Conservation (phyloP, 202 grass and related monocot genomes). For the Elaeis oleifera region DNA sequence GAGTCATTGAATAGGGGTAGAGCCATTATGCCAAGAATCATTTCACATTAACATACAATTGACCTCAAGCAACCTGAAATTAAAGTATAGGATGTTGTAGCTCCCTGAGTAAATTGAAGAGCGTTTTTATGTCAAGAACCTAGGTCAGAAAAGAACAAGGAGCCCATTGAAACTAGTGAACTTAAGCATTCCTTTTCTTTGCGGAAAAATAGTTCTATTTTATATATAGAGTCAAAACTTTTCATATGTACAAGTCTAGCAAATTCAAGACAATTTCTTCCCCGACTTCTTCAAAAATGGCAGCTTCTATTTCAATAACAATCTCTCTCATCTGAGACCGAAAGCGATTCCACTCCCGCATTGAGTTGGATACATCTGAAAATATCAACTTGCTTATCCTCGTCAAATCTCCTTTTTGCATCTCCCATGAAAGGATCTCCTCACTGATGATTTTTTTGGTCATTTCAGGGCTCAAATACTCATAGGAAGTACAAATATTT, state of each 20-base stretch:
- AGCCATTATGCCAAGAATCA: no score
- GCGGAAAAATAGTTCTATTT: background rate
- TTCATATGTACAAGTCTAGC: background rate
- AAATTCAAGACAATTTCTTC: background rate
- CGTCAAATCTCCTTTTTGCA: background rate
- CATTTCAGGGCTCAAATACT: background rate
- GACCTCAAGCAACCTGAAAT: background rate
- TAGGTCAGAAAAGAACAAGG: background rate
- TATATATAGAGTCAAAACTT: background rate
- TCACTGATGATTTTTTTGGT: background rate
- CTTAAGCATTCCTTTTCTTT: no score
- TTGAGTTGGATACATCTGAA: background rate
- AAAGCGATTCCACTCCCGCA: background rate
- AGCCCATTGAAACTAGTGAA: no score
- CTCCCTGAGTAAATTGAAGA: background rate
- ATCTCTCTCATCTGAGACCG: background rate
- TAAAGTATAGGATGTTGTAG: background rate
- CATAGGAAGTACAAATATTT: background rate
- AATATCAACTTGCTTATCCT: background rate
- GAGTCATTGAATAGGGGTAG: background rate
- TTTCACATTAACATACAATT: background rate
- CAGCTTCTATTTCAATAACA: slow-evolving; percentile 6
- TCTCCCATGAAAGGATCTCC: slow-evolving; percentile 1
- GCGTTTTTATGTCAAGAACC: background rate
- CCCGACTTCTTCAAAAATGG: slow-evolving; percentile 3